Evolutionary conservation across 176 grass and related monocot species (phyloP).

Genomic region (Phyllostachys edulis): DNA sequence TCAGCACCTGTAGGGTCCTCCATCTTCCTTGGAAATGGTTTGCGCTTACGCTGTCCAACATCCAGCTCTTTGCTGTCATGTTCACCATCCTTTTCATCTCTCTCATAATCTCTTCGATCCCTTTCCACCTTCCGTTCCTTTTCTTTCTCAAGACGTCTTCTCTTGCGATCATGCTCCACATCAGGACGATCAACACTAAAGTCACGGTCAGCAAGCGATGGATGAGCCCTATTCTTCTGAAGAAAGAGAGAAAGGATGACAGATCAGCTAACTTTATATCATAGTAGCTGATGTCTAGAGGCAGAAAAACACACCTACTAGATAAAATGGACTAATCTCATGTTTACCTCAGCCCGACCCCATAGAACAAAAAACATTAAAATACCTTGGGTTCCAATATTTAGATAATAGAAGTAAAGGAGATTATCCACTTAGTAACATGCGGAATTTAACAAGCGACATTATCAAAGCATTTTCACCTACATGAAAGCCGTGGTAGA

Average conservation of each 20-base stretch:
- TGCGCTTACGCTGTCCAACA: slow-evolving; percentile 47
- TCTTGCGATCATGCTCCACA: slow-evolving; percentile 77
- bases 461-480: not conserved
- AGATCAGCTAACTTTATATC: slow-evolving; percentile 5
- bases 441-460: not conserved
- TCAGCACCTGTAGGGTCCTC: slow-evolving; percentile 49
- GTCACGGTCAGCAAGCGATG: slow-evolving; percentile 63
- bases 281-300: not conserved
- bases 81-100: slow-evolving; percentile 86
- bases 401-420: not conserved
- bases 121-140: slow-evolving; percentile 84
- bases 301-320: not conserved
- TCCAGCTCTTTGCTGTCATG: slow-evolving; percentile 77
- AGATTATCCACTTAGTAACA: not conserved
- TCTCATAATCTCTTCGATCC: slow-evolving; percentile 72
- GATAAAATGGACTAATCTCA: not conserved
- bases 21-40: slow-evolving; percentile 46
- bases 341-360: slow-evolving; percentile 13
- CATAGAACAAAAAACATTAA: not conserved
- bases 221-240: slow-evolving; percentile 79
- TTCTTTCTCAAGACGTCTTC: slow-evolving; percentile 74
- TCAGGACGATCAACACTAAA: slow-evolving; percentile 87
- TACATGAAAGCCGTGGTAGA: not conserved
- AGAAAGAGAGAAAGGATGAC: slow-evolving; percentile 22
- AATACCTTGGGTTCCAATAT: not conserved